Percentiles rank a stretch among this genome's conserved stretches.
Conservation (phyloP, 2,329 filamentous ascomycete species). For the Exophiala lecanii-corni region DNA sequence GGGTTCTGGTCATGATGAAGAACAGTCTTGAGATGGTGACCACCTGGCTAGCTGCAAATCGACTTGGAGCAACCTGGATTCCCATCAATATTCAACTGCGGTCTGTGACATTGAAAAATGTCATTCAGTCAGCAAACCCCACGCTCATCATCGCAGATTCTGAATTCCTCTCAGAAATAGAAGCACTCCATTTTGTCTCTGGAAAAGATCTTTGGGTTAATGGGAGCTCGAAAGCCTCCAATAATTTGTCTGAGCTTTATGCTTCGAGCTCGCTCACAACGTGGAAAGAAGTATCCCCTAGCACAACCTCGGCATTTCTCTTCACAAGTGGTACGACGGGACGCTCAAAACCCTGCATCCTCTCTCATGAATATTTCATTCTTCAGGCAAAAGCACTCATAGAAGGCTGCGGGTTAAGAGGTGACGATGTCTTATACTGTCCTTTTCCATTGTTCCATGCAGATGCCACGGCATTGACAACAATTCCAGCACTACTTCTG, state of each 20-base stretch:
- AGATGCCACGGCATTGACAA: constrained; percentile 14
- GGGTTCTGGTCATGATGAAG: constrained; percentile 7
- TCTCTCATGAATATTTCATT: constrained; percentile 17
- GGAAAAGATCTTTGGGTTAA: background rate
- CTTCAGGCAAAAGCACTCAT: constrained; percentile 11
- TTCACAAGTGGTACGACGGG: constrained; percentile 20
- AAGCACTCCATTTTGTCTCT: background rate
- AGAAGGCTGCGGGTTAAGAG: constrained; percentile 9
- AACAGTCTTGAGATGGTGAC: constrained; percentile 15
- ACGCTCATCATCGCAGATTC: constrained; percentile 10
- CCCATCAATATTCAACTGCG: constrained; percentile 15
- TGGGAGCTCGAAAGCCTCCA: background rate
- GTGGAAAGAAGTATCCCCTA: constrained; percentile 4
- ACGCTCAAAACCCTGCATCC: constrained; percentile 21
- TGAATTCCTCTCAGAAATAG: constrained; percentile 7
- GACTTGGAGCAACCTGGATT: constrained; percentile 15
- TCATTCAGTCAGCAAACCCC: constrained; percentile 4
- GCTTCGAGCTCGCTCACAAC: background rate
- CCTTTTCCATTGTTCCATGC: constrained; percentile 15
- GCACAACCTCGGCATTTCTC: constrained; percentile 10
- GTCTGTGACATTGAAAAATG: constrained; percentile 12
- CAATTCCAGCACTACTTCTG: constrained; percentile 10
- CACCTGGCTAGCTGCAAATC: constrained; percentile 14
- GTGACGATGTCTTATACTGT: constrained; percentile 15
- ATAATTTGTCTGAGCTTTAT: background rate